Base-by-base conservation (phyloP, 495 filamentous ascomycete species). In the Copromyces sp. region DNA sequence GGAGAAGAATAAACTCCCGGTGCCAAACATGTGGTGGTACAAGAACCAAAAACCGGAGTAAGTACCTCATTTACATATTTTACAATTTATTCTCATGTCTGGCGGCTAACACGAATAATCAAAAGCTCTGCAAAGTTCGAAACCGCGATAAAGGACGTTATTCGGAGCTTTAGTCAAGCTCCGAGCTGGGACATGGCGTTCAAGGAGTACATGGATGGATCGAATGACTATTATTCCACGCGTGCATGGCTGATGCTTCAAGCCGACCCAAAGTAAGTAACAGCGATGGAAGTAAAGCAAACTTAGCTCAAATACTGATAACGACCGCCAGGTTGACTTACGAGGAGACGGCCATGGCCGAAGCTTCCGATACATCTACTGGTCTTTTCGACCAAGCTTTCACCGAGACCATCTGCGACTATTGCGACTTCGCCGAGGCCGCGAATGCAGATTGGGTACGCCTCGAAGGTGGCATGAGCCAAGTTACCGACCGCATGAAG, bases 301-400 rank as follows among this genome's bases (percentile, higher is more conserved):
- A 71, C 41, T 38, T 9, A 42, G 35, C 35, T 29, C 3, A 59
- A 47, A 17, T 35, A 11, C 24, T 14, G 9, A 44, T 17, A 3
- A 3, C 53, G 3, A 11, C 6, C 11, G 2, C 24, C 14, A 73
- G 72, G 0, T 32, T 39, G 39, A 41, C 72, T 29, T 69, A 72
- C 12, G 24, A 37, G 20, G 39, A 72, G 5, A 76, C 59, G 29
- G 70, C 59, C 14, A 42, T 72, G 38, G 74, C 9, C 37, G 73
- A 70, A n/a, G 59, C 69, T 11, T 69, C 32, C 11, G 20, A 74
- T 39, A 76, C 69, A 29, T 75, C 79, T 32, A 81, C 79, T 5
- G 76, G 76, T 12, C 74, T 77, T 6, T 83, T 81, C 69, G 81
- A 84, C 70, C 75, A 81, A 69, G 77, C 80, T n/a, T 77, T 80